These are phyloP conservation scores for Tetracentron sinense DNA, from an alignment of 164 flowering plant genomes.

Conservation along the genomic window DNA sequence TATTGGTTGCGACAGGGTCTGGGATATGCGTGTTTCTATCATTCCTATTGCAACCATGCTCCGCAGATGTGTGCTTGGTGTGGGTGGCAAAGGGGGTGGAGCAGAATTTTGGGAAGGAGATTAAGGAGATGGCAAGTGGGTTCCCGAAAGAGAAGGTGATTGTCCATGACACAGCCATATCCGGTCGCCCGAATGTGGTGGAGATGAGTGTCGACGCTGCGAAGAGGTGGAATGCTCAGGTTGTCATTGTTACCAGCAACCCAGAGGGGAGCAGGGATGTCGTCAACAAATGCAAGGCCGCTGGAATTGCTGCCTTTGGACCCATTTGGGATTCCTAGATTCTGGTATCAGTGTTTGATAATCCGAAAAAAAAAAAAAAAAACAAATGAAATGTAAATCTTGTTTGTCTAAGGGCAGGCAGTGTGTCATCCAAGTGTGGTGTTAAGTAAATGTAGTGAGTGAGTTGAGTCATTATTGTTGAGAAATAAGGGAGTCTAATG, in stretches of 20 bases:
- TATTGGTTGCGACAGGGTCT: conserved; percentile 48
- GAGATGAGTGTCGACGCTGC: conserved; percentile 43
- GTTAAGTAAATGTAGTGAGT: no score
- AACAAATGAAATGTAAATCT: no score
- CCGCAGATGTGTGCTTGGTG: conserved; percentile 46
- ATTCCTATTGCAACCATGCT: conserved; percentile 46
- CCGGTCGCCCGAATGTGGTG: not conserved
- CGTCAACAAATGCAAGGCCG: conserved; percentile 47
- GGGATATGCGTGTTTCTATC: conserved; percentile 58
- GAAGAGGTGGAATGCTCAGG: conserved; percentile 34
- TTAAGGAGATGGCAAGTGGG: conserved; percentile 39
- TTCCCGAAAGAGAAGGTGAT: conserved; percentile 51
- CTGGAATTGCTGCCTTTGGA: conserved; percentile 60
- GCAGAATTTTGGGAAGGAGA: conserved; percentile 37
- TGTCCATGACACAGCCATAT: conserved; percentile 54
- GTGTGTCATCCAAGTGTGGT: no score
- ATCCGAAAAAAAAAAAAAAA: no score
- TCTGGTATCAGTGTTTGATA: no score
- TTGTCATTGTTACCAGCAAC: conserved; percentile 47
- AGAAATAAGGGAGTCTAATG: no score
- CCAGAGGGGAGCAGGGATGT: conserved; percentile 59
- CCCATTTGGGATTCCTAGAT: conserved; percentile 75
- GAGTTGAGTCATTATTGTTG: no score
- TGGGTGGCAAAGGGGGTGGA: conserved; percentile 44
- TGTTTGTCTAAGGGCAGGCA: no score